Evolutionary conservation across 768 basidiomycete species (phyloP).

Genomic region (Boletus pseudo-olivaceus): DNA sequence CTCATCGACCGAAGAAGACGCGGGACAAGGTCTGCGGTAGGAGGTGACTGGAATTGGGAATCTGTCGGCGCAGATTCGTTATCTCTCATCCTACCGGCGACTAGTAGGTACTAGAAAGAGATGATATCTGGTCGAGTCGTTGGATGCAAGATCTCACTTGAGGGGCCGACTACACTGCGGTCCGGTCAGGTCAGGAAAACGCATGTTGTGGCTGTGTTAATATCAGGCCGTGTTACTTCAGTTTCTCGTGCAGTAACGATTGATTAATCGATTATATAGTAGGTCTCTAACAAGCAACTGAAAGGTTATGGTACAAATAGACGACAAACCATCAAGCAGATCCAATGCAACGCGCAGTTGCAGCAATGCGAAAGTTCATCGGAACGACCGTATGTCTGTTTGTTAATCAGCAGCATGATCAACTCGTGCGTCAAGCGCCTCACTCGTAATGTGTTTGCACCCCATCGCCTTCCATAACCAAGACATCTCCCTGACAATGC

Average conservation of each 20-base stretch:
- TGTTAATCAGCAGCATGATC: constrained; percentile 9
- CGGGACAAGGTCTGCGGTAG: constrained; percentile 2
- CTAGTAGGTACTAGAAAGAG: background rate
- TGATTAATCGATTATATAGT: background rate
- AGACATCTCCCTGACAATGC: constrained; percentile 64
- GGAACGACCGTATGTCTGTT: constrained; percentile 72
- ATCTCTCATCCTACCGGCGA: constrained; percentile 6
- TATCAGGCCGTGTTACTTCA: background rate
- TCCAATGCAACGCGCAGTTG: constrained; percentile 68
- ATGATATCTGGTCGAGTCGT: background rate
- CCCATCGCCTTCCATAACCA: constrained; percentile 71
- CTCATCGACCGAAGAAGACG: constrained; percentile 18
- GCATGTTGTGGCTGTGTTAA: constrained; percentile 16
- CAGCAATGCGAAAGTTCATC: constrained; percentile 72
- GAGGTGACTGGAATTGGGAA: background rate
- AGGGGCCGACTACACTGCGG: background rate
- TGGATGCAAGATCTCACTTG: background rate
- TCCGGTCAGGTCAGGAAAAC: background rate
- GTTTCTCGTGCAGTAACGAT: background rate
- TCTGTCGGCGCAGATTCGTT: background rate
- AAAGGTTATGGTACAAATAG: background rate
- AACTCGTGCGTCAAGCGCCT: constrained; percentile 21
- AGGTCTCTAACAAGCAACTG: background rate
- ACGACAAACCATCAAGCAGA: constrained; percentile 18
- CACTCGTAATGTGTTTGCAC: constrained; percentile 74